These are phyloP conservation scores for Lactifluus volemus DNA, from an alignment of 768 basidiomycete species.

Conservation along the genomic window DNA sequence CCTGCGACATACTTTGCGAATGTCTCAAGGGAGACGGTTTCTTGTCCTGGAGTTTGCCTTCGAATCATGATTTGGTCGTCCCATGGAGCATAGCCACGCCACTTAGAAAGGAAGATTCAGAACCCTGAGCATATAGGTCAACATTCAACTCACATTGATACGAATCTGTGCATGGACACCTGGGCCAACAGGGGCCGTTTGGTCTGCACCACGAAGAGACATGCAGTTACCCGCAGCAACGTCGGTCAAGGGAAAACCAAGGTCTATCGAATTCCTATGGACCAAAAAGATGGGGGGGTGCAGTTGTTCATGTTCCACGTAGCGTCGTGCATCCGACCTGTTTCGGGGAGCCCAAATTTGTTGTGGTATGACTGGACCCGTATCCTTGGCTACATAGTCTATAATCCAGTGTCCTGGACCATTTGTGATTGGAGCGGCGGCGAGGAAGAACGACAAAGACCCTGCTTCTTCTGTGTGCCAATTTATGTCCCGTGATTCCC, in stretches of 20 bases:
- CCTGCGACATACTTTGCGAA: slow-evolving; percentile 8
- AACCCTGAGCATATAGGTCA: background rate
- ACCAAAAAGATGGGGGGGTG: slow-evolving; percentile 8
- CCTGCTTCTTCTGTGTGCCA: background rate
- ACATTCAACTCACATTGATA: background rate
- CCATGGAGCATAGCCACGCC: slow-evolving; percentile 2
- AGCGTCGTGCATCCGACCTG: background rate
- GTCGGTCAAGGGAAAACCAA: background rate
- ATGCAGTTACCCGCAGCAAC: background rate
- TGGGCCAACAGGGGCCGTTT: background rate
- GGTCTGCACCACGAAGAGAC: background rate
- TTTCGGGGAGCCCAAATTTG: background rate
- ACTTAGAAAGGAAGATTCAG: background rate
- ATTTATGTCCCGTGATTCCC: background rate
- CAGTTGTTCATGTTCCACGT: background rate
- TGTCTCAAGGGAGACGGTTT: background rate
- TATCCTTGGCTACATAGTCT: background rate
- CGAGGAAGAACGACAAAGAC: background rate
- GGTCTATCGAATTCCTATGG: background rate
- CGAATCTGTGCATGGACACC: slow-evolving; percentile 11
- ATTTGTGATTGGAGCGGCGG: background rate
- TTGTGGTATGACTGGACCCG: slow-evolving; percentile 1
- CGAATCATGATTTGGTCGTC: slow-evolving; percentile 3
- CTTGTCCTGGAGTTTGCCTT: background rate
- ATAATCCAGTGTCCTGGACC: background rate